Evolutionary conservation across 2,329 filamentous ascomycete genomes (phyloP).

Genomic region (Aspergillus luchuensis): DNA sequence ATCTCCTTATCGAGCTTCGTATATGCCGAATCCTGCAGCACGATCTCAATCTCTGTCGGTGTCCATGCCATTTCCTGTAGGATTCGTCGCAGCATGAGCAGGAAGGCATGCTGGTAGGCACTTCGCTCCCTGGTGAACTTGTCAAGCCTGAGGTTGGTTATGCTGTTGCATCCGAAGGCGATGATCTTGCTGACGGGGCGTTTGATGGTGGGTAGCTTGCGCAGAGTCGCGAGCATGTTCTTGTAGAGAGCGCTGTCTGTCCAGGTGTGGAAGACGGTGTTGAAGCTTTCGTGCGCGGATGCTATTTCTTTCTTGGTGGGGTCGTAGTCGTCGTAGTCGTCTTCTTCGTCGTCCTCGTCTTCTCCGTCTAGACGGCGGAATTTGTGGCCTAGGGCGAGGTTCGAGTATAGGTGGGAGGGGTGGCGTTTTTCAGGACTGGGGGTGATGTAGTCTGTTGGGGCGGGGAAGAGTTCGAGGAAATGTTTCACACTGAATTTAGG

Average conservation of each 20-base stretch:
- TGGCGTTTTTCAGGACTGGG: too few relatives aligned
- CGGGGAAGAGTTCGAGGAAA: too few relatives aligned
- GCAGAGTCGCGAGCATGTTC: background rate
- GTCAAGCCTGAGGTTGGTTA: background rate
- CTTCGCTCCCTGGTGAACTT: background rate
- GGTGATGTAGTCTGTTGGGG: too few relatives aligned
- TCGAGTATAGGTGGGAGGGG: too few relatives aligned
- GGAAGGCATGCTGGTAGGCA: slow-evolving; percentile 14
- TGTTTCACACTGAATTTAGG: too few relatives aligned
- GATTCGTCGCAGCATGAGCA: slow-evolving; percentile 1
- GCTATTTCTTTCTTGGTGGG: too few relatives aligned
- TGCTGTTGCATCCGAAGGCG: background rate
- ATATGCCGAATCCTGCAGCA: slow-evolving; percentile 22
- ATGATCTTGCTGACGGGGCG: slow-evolving; percentile 11
- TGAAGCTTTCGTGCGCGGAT: too few relatives aligned
- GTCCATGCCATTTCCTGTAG: background rate
- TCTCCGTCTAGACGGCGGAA: too few relatives aligned
- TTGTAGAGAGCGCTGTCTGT: background rate
- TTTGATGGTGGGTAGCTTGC: background rate
- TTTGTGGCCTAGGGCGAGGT: too few relatives aligned
- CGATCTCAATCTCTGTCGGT: background rate
- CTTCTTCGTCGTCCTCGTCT: too few relatives aligned
- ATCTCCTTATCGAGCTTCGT: slow-evolving; percentile 11
- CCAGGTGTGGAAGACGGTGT: background rate
- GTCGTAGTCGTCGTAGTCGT: too few relatives aligned